These are phyloP conservation scores for Cronartium quercuum DNA, from an alignment of 1,284 basidiomycete genomes.

Conservation along the genomic window DNA sequence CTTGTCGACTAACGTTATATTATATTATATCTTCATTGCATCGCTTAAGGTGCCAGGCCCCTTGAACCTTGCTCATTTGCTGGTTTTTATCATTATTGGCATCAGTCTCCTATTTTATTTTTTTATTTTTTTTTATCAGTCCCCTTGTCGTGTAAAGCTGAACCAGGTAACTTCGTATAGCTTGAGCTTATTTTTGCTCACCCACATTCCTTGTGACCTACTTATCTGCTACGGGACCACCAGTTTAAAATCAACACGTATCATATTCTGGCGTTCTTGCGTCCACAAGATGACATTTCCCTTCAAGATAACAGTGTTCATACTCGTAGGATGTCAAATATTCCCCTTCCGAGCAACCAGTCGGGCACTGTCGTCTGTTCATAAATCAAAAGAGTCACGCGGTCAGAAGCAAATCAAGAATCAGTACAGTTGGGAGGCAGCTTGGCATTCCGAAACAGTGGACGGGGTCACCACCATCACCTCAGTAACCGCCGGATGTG, in stretches of 20 bases:
- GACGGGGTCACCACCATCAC: background rate
- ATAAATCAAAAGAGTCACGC: background rate
- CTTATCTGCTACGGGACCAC: background rate
- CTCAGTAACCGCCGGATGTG: background rate
- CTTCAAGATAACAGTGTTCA: background rate
- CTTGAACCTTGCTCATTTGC: no score
- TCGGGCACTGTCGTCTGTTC: background rate
- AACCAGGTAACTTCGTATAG: no score
- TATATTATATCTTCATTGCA: no score
- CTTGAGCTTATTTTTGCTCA: background rate
- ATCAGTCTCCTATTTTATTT: no score
- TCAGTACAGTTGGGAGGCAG: background rate
- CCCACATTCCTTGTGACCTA: background rate
- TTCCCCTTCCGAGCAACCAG: background rate
- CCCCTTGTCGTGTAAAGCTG: no score
- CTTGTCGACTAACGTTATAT: background rate
- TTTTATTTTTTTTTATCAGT: no score
- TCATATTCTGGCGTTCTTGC: background rate
- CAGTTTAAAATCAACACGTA: background rate
- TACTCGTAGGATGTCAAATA: background rate
- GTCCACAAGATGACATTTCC: background rate
- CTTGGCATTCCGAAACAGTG: background rate
- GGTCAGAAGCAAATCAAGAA: background rate
- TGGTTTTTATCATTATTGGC: no score
- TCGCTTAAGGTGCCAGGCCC: no score